Conservation (phyloP, 805 yeast species). For the Schizosaccharomyces japonicus region DNA sequence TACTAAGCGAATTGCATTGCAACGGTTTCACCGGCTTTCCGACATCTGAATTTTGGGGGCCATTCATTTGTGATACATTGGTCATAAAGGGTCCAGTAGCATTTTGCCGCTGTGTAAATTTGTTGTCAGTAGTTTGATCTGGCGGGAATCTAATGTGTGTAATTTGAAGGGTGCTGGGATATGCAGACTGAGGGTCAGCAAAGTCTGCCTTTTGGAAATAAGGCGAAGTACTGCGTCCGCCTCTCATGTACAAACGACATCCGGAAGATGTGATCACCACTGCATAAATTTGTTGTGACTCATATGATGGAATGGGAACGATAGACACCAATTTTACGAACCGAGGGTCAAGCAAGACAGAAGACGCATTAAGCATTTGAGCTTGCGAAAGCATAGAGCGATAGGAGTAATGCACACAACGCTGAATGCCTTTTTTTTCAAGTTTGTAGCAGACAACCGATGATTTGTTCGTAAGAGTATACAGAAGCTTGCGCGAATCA, state of each 20-base stretch:
- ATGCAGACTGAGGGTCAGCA: constrained; percentile 19
- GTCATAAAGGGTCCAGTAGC: not conserved
- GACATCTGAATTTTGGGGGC: not conserved
- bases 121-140: not conserved
- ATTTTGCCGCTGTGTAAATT: not conserved
- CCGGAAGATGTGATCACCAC: constrained; percentile 67
- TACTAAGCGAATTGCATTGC: constrained; percentile 31
- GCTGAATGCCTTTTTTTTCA: constrained; percentile 20
- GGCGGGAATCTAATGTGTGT: constrained; percentile 1
- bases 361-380: constrained; percentile 13
- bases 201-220: constrained; percentile 5
- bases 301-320: constrained; percentile 34
- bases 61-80: not conserved
- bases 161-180: constrained; percentile 10
- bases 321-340: constrained; percentile 27
- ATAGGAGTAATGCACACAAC: constrained; percentile 15
- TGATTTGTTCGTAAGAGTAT: constrained; percentile 62
- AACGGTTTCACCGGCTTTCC: constrained; percentile 14
- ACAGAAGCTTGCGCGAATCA: constrained; percentile 49
- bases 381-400: constrained; percentile 13
- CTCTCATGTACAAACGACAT: constrained; percentile 51
- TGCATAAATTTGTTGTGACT: constrained; percentile 44
- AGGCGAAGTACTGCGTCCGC: constrained; percentile 14
- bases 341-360: constrained; percentile 13
- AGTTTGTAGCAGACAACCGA: constrained; percentile 58